Conservation (phyloP, 2,329 filamentous ascomycete genomes). For the Paramyrothecium sp. region DNA sequence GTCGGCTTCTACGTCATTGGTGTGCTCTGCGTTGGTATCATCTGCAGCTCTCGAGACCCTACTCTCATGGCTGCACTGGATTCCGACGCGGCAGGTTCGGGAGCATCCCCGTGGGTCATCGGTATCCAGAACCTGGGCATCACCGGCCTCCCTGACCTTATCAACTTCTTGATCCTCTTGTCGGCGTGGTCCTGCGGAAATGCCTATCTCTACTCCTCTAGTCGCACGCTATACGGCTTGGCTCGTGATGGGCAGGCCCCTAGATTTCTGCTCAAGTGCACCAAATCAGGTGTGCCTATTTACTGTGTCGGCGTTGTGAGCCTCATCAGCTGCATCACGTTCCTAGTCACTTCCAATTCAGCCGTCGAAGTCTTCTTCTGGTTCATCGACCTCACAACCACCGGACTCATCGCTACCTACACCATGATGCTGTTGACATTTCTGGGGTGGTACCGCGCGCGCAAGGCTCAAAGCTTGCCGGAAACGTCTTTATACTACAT, state of each 20-base stretch:
- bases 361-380: slow-evolving; percentile 48
- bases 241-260: slow-evolving; percentile 44
- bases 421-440: slow-evolving; percentile 39
- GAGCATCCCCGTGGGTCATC: slow-evolving; percentile 58
- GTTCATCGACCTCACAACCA: slow-evolving; percentile 55
- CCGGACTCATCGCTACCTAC: slow-evolving; percentile 58
- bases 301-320: slow-evolving; percentile 49
- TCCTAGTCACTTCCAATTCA: slow-evolving; percentile 45
- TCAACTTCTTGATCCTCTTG: slow-evolving; percentile 63
- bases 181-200: slow-evolving; percentile 41
- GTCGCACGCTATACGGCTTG: slow-evolving; percentile 45
- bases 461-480: slow-evolving; percentile 44
- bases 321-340: slow-evolving; percentile 46
- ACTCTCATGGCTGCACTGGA: slow-evolving; percentile 39
- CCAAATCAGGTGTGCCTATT: slow-evolving; percentile 56
- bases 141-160: slow-evolving; percentile 51
- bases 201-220: slow-evolving; percentile 46
- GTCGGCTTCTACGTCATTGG: slow-evolving; percentile 68
- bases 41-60: slow-evolving; percentile 49
- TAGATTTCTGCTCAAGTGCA: slow-evolving; percentile 54
- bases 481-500: slow-evolving; percentile 47
- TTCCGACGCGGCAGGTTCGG: slow-evolving; percentile 51
- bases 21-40: slow-evolving; percentile 55
- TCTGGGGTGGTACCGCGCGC: slow-evolving; percentile 45
- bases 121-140: slow-evolving; percentile 40